Percentiles rank a stretch among this genome's conserved stretches.
Conservation (phyloP, 768 basidiomycete genomes). For the Leucosporidium yakuticum region DNA sequence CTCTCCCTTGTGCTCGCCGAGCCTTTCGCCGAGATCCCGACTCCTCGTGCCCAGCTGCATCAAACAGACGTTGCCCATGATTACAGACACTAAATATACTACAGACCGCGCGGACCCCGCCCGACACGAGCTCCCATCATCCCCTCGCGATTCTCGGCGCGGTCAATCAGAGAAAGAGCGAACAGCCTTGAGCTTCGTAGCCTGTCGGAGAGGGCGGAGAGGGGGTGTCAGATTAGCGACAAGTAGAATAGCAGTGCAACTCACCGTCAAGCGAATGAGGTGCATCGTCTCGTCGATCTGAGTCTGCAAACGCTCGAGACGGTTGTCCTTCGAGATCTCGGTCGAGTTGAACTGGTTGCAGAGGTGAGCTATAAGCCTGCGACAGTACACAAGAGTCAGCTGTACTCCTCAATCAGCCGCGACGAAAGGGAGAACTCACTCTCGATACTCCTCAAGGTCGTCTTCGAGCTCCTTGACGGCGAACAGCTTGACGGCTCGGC, state of each 20-base stretch:
- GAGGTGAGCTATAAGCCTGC: background rate
- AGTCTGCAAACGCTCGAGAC: background rate
- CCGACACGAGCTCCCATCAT: no score
- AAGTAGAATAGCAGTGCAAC: background rate
- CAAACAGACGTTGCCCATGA: no score
- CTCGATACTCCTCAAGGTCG: background rate
- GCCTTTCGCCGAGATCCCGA: no score
- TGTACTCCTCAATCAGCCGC: no score
- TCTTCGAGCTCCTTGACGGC: slow-evolving; percentile 8
- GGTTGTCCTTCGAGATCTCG: background rate
- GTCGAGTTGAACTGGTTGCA: background rate
- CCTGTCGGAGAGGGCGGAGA: background rate
- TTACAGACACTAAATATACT: no score
- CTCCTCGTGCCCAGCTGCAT: no score
- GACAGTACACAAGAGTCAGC: background rate
- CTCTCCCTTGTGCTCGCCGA: no score
- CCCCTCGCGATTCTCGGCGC: no score
- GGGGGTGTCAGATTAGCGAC: background rate
- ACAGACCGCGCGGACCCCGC: no score
- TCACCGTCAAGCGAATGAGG: background rate
- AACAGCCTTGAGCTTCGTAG: slow-evolving; percentile 4
- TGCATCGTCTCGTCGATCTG: slow-evolving; percentile 2
- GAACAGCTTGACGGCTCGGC: slow-evolving; percentile 4
- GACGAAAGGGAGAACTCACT: background rate
- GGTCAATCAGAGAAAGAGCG: background rate